A percentile compares a stretch with the other conserved stretches of the same genome.
These are phyloP conservation scores for Diutina catenulata DNA, from an alignment of 1,139 yeast species.

Conservation along the genomic window DNA sequence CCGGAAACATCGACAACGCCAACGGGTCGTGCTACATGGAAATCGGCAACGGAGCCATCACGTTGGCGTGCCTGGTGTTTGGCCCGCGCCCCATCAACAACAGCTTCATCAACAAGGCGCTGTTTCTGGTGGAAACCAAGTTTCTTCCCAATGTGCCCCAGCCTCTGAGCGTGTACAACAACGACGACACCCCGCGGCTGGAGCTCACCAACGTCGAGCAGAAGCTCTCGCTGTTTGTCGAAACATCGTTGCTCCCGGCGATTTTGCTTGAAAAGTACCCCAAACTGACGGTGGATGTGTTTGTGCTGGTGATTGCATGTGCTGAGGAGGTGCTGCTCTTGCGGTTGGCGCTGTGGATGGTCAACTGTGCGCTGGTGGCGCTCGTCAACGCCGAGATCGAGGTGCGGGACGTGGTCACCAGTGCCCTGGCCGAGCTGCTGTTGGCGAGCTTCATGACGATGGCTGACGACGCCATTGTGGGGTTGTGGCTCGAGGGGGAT, in stretches of 20 bases:
- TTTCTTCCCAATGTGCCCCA: conserved; percentile 39
- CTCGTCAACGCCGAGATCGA: conserved; percentile 78
- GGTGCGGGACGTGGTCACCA: conserved; percentile 62
- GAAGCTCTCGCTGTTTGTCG: conserved; percentile 40
- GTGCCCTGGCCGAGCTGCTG: conserved; percentile 42
- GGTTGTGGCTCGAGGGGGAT: conserved; percentile 40
- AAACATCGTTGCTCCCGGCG: conserved; percentile 47
- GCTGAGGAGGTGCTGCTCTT: conserved; percentile 26
- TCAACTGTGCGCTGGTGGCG: conserved; percentile 60
- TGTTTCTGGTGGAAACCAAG: conserved; percentile 56
- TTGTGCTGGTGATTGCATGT: conserved; percentile 51
- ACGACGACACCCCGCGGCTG: conserved; percentile 19
- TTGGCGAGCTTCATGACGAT: conserved; percentile 44
- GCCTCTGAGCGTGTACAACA: conserved; percentile 14
- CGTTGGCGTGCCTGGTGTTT: conserved; percentile 53
- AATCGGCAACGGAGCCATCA: conserved; percentile 43
- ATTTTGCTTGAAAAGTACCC: conserved; percentile 70
- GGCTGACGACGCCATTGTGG: conserved; percentile 40
- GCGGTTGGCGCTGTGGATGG: conserved; percentile 30
- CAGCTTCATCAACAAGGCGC: conserved; percentile 58
- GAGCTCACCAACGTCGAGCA: conserved; percentile 39
- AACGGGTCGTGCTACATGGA: conserved; percentile 82
- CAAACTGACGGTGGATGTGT: conserved; percentile 76
- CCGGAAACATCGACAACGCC: conserved; percentile 43
- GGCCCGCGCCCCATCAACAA: conserved; percentile 88